Percentiles rank a stretch among this genome's conserved stretches.
These are phyloP conservation scores for Gracilaria gracilis DNA, from an alignment of 23 red algal genomes.

Conservation along the genomic window DNA sequence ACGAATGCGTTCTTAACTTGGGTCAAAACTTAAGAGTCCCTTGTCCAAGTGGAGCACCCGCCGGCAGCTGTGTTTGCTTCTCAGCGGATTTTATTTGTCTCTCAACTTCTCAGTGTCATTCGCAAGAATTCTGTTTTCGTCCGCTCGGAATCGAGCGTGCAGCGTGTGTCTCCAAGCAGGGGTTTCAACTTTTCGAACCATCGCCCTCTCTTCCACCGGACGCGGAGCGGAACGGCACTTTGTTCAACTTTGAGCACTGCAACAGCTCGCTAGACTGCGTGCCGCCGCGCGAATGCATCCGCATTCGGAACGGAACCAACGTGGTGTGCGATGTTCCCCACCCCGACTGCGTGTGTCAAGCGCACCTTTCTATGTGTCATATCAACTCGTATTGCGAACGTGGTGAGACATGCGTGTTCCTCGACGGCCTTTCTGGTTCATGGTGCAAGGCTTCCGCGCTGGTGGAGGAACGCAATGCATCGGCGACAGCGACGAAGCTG, in stretches of 20 bases:
- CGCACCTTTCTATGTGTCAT: neutral
- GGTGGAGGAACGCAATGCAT: neutral
- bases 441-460: neutral
- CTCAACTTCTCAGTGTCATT: neutral
- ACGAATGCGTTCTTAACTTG: neutral
- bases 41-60: neutral
- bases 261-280: neutral
- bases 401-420: conserved; percentile 1
- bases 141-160: neutral
- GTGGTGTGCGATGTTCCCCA: neutral
- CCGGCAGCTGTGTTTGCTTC: neutral
- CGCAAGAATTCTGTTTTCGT: neutral
- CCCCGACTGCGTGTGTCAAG: neutral
- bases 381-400: neutral
- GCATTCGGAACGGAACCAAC: neutral
- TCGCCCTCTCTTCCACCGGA: neutral
- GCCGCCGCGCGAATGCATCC: neutral
- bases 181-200: neutral
- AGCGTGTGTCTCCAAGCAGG: neutral
- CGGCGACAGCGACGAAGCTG: neutral
- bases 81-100: neutral
- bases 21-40: neutral
- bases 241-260: neutral
- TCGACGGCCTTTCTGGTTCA: neutral
- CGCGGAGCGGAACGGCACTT: neutral